Base-by-base conservation (phyloP, 1,139 yeast genomes). In the Saccharomycopsis crataegensis region DNA sequence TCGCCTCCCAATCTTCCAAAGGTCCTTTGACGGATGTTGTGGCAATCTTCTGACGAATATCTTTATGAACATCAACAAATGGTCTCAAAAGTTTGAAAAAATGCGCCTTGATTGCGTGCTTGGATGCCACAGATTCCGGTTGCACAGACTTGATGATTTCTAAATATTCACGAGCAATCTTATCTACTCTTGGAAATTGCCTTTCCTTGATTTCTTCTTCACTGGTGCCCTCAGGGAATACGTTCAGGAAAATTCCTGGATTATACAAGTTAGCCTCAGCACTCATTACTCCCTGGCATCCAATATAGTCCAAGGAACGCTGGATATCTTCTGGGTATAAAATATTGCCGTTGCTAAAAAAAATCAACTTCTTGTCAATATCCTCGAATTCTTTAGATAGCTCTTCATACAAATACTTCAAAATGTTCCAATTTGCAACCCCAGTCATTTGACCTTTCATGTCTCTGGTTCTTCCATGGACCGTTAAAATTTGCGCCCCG, bases 401-500 rank as follows among this genome's bases (percentile, higher is more conserved):
- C 59, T 87, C 85, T 43, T 90, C 95, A 51, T 94, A 74, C 44
- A 94, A 67, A 65, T 81, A 88, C 61, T 75, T 78, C 58, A 94
- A 77, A 36, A 84, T 76, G 34, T 81, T 77, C 98, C 99, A 93
- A 70, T 93, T 91, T 1, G 99, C 99, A 51, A 94, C 70, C 0
- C 99, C 99, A 0, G 99, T 91, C 57, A 80, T 78, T 67, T 91
- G 98, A 5, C 99, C 99, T 68, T 93, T 93, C 95, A 91, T 94
- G 59, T 91, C 99, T 60, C 99, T 76, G 1, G 98, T 86, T 62
- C 99, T 78, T 2, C 98, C 98, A 67, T 94, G 99, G 6, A 94
- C 86, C 1, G 98, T 90, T 46, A 94, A 72, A 65, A 93, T 88
- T 69, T 90, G 97, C 0, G 99, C 99, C 7, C 99, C 99, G 0